Conservation (phyloP, 2,329 filamentous ascomycete species). For the Trichophyton equinum region DNA sequence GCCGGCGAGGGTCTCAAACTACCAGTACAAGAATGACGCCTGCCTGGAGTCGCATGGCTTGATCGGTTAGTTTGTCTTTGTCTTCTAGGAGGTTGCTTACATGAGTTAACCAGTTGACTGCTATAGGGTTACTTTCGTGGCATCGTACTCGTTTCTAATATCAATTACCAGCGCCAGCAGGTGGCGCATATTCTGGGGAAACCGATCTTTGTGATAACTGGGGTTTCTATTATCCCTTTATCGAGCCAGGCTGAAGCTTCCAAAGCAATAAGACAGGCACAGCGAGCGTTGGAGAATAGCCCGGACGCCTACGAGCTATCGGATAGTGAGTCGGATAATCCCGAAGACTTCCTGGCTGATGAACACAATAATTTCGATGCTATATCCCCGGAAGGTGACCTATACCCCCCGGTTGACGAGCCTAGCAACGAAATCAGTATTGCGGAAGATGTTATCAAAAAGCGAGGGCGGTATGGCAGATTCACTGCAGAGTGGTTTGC, state of each 20-base stretch:
- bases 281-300: slow-evolving; percentile 21
- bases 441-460: slow-evolving; percentile 76
- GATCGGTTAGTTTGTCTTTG: slow-evolving; percentile 38
- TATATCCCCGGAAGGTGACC: slow-evolving; percentile 18
- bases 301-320: slow-evolving; percentile 21
- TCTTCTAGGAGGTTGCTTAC: neutral
- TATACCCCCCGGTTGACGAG: slow-evolving; percentile 20
- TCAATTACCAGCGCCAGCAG: slow-evolving; percentile 77
- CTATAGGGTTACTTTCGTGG: slow-evolving; percentile 69
- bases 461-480: slow-evolving; percentile 69
- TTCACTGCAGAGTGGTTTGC: slow-evolving; percentile 92
- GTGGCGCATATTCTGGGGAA: slow-evolving; percentile 75
- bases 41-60: slow-evolving; percentile 42
- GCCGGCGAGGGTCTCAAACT: slow-evolving; percentile 26
- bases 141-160: slow-evolving; percentile 69
- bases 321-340: slow-evolving; percentile 12
- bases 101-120: neutral
- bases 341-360: slow-evolving; percentile 6
- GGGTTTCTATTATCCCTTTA: slow-evolving; percentile 82
- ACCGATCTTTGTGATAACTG: slow-evolving; percentile 75
- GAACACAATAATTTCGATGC: slow-evolving; percentile 15
- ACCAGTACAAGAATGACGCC: slow-evolving; percentile 19
- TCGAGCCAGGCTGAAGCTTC: slow-evolving; percentile 62
- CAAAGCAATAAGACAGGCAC: slow-evolving; percentile 46
- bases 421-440: slow-evolving; percentile 40